Evolutionary conservation across 306 rosid genomes (phyloP).

Genomic region (Vigna reflexopilosa): DNA sequence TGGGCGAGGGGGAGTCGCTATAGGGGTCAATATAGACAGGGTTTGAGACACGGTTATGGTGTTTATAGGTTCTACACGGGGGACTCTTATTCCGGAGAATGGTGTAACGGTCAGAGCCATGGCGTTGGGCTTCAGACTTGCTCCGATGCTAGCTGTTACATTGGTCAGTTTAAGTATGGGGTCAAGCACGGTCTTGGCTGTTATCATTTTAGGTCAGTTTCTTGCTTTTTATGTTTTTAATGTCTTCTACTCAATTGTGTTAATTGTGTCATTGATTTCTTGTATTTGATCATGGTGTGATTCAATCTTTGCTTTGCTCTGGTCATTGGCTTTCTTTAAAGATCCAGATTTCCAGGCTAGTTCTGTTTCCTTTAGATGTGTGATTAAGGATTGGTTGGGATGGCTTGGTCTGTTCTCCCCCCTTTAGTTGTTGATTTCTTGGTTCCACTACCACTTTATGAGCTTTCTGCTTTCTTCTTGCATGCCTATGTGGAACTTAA

Average conservation of each 20-base stretch:
- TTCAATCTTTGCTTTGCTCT: neutral
- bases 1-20: slow-evolving; percentile 95
- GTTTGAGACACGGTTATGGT: slow-evolving; percentile 87
- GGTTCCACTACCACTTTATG: neutral
- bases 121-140: slow-evolving; percentile 93
- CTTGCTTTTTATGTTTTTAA: neutral
- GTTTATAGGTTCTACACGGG: slow-evolving; percentile 87
- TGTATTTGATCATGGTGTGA: neutral
- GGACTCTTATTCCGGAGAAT: slow-evolving; percentile 89
- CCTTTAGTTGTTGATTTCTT: neutral
- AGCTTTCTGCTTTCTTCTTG: neutral
- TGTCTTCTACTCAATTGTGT: too few relatives aligned
- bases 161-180: slow-evolving; percentile 86
- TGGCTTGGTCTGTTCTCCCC: neutral
- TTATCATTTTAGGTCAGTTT: slow-evolving; percentile 85
- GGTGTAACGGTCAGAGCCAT: slow-evolving; percentile 97
- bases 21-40: slow-evolving; percentile 84
- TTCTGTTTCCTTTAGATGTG: neutral
- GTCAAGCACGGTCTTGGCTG: slow-evolving; percentile 94
- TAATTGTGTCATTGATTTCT: neutral
- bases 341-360: neutral
- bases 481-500: neutral
- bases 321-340: neutral
- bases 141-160: slow-evolving; percentile 86
- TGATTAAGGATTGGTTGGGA: neutral